Evolutionary conservation across 345 rosid genomes (phyloP).

Genomic region (Sonneratia alba): DNA sequence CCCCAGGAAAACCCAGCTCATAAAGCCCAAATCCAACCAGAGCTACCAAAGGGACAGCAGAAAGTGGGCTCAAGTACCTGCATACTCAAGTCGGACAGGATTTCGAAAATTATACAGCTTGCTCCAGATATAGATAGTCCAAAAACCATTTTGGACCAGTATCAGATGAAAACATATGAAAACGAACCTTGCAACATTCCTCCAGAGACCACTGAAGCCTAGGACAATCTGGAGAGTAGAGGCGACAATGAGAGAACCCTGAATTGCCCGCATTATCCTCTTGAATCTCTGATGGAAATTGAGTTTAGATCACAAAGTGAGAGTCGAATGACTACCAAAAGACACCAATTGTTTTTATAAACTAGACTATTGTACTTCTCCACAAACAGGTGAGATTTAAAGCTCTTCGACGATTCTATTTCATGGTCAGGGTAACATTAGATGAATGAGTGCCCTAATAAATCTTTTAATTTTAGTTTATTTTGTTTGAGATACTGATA

Average conservation of each 20-base stretch:
- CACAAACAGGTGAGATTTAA: neutral
- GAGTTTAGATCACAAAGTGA: conserved; percentile 8
- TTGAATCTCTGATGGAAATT: conserved; percentile 47
- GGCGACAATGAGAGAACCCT: conserved; percentile 91
- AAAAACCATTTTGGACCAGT: neutral
- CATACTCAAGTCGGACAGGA: neutral
- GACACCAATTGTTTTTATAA: neutral
- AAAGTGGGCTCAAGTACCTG: conserved; percentile 95
- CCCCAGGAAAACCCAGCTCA: conserved; percentile 97
- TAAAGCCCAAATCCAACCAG: conserved; percentile 93
- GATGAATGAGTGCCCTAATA: neutral
- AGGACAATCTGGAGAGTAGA: conserved; percentile 93
- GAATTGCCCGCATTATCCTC: conserved; percentile 91
- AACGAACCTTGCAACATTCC: conserved; percentile 73
- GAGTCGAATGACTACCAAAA: neutral
- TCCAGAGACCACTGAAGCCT: conserved; percentile 99
- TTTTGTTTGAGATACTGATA: neutral
- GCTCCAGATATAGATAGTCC: too few species aligned
- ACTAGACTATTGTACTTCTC: neutral
- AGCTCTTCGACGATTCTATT: neutral
- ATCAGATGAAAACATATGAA: conserved; percentile 1
- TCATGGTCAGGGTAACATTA: too few species aligned
- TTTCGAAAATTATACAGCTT: neutral
- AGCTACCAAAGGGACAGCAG: conserved; percentile 85
- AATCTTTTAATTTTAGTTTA: neutral